Base-by-base conservation (phyloP, 805 yeast genomes). In the Cephaloascus albidus region DNA sequence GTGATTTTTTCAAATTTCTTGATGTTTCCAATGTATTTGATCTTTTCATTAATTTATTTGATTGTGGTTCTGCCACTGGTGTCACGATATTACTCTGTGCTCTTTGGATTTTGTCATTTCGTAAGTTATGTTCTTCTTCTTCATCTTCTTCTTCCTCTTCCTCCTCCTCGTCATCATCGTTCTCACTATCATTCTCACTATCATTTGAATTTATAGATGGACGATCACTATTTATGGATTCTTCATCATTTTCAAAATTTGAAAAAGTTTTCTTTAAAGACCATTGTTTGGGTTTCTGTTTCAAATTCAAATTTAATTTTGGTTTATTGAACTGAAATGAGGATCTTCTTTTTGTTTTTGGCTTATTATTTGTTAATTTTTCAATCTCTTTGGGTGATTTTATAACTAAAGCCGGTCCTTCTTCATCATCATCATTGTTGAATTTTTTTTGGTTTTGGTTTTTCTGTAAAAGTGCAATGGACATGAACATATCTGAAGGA, bases 401-500 rank as follows among this genome's bases (percentile, higher is more conserved):
- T 35, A 88, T 81, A 5, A 81, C 76, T 28, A 87, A 58, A 1
- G 90, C 88, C 3, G 90, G 93, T 0, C 90, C 94, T 30, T 80
- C 76, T 30, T 70, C 75, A 23, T 43, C 45, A 15, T 41, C 40
- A 18, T 68, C 71, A 18, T 58, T 63, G 23, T 50, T 45, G 4
- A 51, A 39, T 20, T 52, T 49, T 32, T 56, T 54, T 18, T 54
- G 57, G n/a, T 60, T 62, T 40, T 69, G 70, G 33, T 69, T 65
- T 39, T 72, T 69, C 47, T 82, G 82, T 62, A 89, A 63, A 81
- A 88, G 78, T 33, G 87, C 79, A 48, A 88, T 82, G 3, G 96
- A 87, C 64, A 81, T 70, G 54, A 70, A 81, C 78, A 88, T 81
- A 52, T 89, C 96, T 37, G 82, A 75, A 2, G 96, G 95, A 27